Evolutionary conservation across 805 yeast genomes (phyloP), one percentile per base, ranked within the genome.

Genomic region (Wickerhamiella galacta): DNA sequence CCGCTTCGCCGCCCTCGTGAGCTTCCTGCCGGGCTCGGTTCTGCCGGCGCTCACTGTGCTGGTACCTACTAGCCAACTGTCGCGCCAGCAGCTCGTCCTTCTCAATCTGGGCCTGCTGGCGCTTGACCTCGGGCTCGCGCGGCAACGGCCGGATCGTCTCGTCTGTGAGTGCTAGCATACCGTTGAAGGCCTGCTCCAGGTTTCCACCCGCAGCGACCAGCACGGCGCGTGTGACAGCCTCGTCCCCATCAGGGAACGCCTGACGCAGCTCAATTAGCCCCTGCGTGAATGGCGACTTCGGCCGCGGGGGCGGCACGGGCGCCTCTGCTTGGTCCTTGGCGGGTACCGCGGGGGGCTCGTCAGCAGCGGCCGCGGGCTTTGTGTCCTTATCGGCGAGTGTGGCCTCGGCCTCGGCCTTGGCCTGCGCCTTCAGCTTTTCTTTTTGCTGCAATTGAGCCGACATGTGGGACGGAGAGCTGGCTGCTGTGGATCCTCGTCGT

Each of bases 81-180:
- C 90, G 70, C 1, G 96, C 96, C 43, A 83, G 61, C 15, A 68
- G 58, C 54, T 82, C 96, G 54, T 90, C 96, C 39, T 72, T 75
- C 36, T 61, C 64, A 33, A 68, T 41, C 49, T 72, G 77, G n/a
- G 56, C 44, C 19, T 44, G 47, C 32, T 52, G 52, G 28, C 53
- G 51, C 28, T 50, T 47, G 12, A 48, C 54, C 32, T 46, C 52
- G 21, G 46, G 39, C 16, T 49, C 37, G 8, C 48, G 48, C 12
- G 60, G 57, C 14, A 52, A 39, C 3, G 51, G 49, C 4, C 62
- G 60, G 21, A 46, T 40, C 6, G 46, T 40, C 10, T 30, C 38
- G 37, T 85, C 95, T 12, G 80, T 73, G 34, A 81, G 57, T 44
- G 68, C 81, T 38, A 87, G 60, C 46, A 85, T 60, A 0, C 95